phyloP scores from a whole-genome alignment of 768 basidiomycete species.

The Russula earlei region DNA sequence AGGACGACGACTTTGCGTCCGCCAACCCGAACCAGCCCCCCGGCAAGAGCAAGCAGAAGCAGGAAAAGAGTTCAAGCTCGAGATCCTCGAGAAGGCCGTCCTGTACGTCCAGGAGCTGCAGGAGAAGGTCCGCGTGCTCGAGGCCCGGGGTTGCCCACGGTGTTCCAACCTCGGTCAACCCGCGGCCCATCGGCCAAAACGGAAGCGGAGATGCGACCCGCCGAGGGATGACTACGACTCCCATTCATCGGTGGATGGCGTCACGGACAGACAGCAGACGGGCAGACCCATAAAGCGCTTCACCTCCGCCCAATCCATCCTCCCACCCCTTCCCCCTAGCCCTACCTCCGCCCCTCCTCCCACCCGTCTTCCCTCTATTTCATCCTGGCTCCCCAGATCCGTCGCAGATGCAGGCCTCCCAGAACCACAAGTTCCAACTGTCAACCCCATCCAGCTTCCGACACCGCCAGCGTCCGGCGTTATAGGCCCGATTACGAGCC shows the following conservation, averaged over 20 bases:
- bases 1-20: conserved; percentile 12
- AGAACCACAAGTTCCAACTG: not conserved
- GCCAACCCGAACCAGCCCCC: conserved; percentile 7
- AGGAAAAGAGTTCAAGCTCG: conserved; percentile 21
- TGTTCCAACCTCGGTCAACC: not conserved
- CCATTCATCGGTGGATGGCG: not conserved
- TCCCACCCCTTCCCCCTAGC: not conserved
- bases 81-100: conserved; percentile 20
- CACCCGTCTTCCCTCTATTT: conserved; percentile 20
- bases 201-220: conserved; percentile 11
- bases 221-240: conserved; percentile 8
- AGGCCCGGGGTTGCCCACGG: conserved; percentile 2
- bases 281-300: conserved; percentile 3
- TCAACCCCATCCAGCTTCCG: conserved; percentile 15
- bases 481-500: conserved; percentile 15
- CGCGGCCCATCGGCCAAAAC: not conserved
- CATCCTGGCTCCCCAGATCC: conserved; percentile 16
- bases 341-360: not conserved
- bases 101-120: conserved; percentile 20
- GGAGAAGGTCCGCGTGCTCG: conserved; percentile 17
- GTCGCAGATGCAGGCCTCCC: not conserved
- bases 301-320: not conserved
- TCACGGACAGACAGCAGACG: not conserved
- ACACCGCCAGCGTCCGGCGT: conserved; percentile 17
- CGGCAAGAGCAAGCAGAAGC: conserved; percentile 1